A percentile compares a stretch with the other conserved stretches of the same genome.
These are phyloP conservation scores for Mycena latifolia DNA, from an alignment of 768 basidiomycete genomes.

Conservation along the genomic window DNA sequence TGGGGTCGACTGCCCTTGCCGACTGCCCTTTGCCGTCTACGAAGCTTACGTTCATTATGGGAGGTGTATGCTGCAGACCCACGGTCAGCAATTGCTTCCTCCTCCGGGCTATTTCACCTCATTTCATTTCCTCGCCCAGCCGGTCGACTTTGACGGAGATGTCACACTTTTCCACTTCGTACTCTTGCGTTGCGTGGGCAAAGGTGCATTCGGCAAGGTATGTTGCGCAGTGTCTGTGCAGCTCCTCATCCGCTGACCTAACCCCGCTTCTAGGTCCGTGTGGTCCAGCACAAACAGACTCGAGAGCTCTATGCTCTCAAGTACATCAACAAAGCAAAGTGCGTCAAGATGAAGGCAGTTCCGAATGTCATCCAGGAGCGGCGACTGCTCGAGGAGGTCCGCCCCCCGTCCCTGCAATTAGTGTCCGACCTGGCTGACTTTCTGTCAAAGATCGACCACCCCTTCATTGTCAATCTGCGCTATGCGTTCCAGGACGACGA, in stretches of 20 bases:
- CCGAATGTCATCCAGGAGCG: conserved; percentile 98
- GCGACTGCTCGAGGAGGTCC: conserved; percentile 93
- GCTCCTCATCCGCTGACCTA: conserved; percentile 23
- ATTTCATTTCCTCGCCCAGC: conserved; percentile 57
- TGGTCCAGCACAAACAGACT: conserved; percentile 99
- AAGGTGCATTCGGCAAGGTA: conserved; percentile 99
- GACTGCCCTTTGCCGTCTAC: conserved; percentile 5
- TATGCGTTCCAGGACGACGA: conserved; percentile 99
- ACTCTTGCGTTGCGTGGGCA: conserved; percentile 95
- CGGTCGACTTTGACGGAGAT: conserved; percentile 95
- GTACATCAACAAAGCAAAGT: conserved; percentile 99
- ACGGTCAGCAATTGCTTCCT: conserved; percentile 54
- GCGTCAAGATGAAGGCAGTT: conserved; percentile 98
- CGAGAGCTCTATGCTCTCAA: conserved; percentile 97
- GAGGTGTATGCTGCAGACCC: conserved; percentile 76
- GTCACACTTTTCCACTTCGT: conserved; percentile 98
- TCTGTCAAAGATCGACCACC: conserved; percentile 84
- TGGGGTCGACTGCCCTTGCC: conserved; percentile 16
- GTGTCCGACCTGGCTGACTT: conserved; percentile 35
- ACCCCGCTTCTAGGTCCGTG: conserved; percentile 79
- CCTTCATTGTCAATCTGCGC: conserved; percentile 93
- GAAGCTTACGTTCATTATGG: conserved; percentile 54
- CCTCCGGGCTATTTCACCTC: background rate
- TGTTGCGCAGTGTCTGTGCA: too few relatives aligned
- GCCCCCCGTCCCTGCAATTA: conserved; percentile 22